Percentiles rank a stretch among this genome's conserved stretches.
Evolutionary conservation across 345 rosid genomes (phyloP).

Genomic region (Clausena lansium): DNA sequence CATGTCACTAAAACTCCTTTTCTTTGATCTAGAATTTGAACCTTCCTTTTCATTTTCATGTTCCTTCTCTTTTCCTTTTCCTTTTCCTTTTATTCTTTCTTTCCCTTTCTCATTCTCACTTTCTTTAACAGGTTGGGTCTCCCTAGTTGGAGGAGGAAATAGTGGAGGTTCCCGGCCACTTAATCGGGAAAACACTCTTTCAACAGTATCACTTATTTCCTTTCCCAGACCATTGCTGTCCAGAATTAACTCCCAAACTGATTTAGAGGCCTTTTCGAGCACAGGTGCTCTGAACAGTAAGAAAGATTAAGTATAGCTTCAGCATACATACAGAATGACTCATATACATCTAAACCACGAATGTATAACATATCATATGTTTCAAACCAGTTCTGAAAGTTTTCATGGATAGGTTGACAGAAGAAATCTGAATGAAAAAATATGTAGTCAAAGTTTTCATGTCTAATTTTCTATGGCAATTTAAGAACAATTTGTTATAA

Average conservation of each 20-base stretch:
- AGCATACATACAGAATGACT: neutral
- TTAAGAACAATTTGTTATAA: neutral
- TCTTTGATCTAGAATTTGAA: slow-evolving; percentile 49
- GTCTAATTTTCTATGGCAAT: neutral
- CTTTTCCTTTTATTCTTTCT: slow-evolving; percentile 31
- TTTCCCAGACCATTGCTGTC: slow-evolving; percentile 76
- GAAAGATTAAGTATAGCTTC: slow-evolving; percentile 2
- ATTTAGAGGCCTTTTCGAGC: slow-evolving; percentile 90
- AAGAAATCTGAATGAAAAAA: neutral
- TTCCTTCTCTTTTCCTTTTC: slow-evolving; percentile 17
- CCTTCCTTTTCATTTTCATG: slow-evolving; percentile 34
- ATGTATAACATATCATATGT: neutral
- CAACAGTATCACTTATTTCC: slow-evolving; percentile 57
- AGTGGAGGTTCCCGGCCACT: slow-evolving; percentile 80
- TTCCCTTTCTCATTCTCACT: slow-evolving; percentile 31
- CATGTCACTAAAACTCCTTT: slow-evolving; percentile 53
- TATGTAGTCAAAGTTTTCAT: neutral
- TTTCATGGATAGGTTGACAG: neutral
- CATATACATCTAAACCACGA: neutral
- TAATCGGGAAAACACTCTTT: slow-evolving; percentile 68
- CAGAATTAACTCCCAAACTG: slow-evolving; percentile 96
- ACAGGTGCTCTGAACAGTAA: slow-evolving; percentile 62
- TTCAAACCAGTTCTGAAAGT: neutral
- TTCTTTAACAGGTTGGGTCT: slow-evolving; percentile 34
- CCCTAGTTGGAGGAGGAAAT: slow-evolving; percentile 43